Base-by-base conservation (phyloP, 306 rosid genomes). In the Abrus precatorius region DNA sequence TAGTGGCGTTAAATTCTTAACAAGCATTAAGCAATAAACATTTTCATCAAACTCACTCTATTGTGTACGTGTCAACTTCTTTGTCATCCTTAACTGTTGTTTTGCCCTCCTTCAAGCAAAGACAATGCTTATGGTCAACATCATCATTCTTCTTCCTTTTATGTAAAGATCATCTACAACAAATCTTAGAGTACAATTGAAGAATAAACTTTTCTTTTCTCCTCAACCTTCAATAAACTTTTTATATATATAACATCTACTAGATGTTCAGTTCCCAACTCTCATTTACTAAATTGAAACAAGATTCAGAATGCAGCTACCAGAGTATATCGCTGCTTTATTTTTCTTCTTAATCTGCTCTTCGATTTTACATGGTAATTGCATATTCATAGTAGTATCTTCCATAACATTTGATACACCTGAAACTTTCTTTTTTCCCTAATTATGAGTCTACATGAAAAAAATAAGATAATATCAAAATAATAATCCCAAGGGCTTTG, bases 171-270 rank as follows among this genome's bases (percentile, higher is more conserved):
- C 79, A 71, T 47, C 81, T 86, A 78, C 82, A 66, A 70, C 85
- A 73, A 85, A 76, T 29, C 97, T 88, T 91, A 38, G 84, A 88
- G 89, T 89, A 45, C 86, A 93, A 88, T 88, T 72, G 36, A 91
- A 93, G 88, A 84, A 33, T n/a, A 69, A 27, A 32, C 66, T 74
- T 77, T 11, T 9, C 9, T 0, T 69, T 32, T 63, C 41, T 40
- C 72, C 14, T 59, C 33, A 68, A 61, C 54, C 60, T 52, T 76
- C 55, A 20, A 5, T 29, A 6, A 13, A 60, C 1, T 5, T 68
- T 5, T 79, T 3, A 64, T 53, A 81, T 63, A 63, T 27, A 5
- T n/a, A 53, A 33, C 48, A 36, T 69, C n/a, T 60, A 72, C 74
- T 50, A 72, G 14, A 69, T 52, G 55, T 71, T 59, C 81, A 73